Base-by-base conservation (phyloP, 2,329 filamentous ascomycete genomes). In the Pezicula radicicola region DNA sequence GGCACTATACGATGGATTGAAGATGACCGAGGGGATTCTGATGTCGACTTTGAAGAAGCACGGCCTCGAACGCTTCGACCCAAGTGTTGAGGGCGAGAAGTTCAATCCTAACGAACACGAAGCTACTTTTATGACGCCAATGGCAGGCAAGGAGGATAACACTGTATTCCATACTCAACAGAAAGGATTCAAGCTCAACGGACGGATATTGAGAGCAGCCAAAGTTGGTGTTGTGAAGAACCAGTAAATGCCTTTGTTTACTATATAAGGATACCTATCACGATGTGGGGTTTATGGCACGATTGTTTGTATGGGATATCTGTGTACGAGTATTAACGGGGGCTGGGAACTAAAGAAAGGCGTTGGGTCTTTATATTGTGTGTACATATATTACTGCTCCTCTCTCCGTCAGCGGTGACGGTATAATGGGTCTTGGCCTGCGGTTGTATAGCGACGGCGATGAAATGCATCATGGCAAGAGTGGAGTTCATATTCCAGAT, bases 171-270 rank as follows among this genome's bases (percentile, higher is more conserved):
- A 87, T 70, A 91, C 91, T 46, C 93, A 97, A 79, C 89, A 90
- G 73, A 97, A 96, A 80, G 94, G 94, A 49, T 99, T 96, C 78
- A 85, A 84, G 73, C 83, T 97, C 59, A 97, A 99, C 69, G 92
- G 93, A 54, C 81, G 94, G 55, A 80, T 96, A 52, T 74, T 99
- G 65, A 84, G 94, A 70, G 91, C 93, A 58, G 91, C 93, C 68
- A 96, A 97, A 81, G 93, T 97, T 58, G 92, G 93, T 67, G 91
- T 97, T 52, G 92, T 96, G 60, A 96, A 94, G 82, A 96, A 94
- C 75, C 48, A 46, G 33, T 63, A 61, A 42, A 55, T 36, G 28
- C 16, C 27, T 53, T 37, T 40, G 44, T 9, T 10, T 33, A 10
- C 30, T 10, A 12, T 13, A 25, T n/a, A 7, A 33, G 30, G 30